Conservation (phyloP, 306 rosid species). For the Fragaria nilgerrensis region DNA sequence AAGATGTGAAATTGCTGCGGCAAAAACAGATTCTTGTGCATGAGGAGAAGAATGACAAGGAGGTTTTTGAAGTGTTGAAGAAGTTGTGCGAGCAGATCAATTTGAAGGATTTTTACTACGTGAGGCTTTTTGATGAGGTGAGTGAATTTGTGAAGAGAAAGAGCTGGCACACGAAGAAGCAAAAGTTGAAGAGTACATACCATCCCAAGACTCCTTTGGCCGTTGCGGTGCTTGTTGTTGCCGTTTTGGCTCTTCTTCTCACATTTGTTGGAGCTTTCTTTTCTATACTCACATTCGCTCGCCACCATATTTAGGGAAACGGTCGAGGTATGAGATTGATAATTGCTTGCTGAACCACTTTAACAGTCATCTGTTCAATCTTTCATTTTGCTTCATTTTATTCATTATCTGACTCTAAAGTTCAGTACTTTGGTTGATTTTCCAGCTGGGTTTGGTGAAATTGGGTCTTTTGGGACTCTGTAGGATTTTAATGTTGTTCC, state of each 20-base stretch:
- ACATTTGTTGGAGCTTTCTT: constrained; percentile 30
- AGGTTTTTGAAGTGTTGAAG: constrained; percentile 20
- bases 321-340: not conserved
- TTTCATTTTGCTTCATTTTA: not conserved
- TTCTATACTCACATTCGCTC: constrained; percentile 28
- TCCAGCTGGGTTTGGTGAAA: not conserved
- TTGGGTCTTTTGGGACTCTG: not conserved
- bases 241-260: constrained; percentile 29
- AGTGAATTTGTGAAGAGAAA: constrained; percentile 4
- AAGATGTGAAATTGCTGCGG: constrained; percentile 38
- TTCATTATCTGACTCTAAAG: constrained; percentile 1
- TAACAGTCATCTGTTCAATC: not conserved
- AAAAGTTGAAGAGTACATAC: not conserved
- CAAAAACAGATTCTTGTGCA: constrained; percentile 26
- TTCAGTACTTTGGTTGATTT: not conserved
- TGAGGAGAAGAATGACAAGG: constrained; percentile 14
- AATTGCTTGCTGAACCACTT: not conserved
- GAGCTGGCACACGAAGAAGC: constrained; percentile 16
- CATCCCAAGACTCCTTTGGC: not conserved
- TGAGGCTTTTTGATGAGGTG: constrained; percentile 34
- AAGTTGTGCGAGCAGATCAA: constrained; percentile 21
- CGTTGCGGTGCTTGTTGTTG: constrained; percentile 6
- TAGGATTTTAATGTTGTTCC: not conserved
- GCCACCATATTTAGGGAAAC: constrained; percentile 12
- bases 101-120: constrained; percentile 30